Evolutionary conservation across 2,329 filamentous ascomycete genomes (phyloP).

Genomic region (Metarhizium brunneum): DNA sequence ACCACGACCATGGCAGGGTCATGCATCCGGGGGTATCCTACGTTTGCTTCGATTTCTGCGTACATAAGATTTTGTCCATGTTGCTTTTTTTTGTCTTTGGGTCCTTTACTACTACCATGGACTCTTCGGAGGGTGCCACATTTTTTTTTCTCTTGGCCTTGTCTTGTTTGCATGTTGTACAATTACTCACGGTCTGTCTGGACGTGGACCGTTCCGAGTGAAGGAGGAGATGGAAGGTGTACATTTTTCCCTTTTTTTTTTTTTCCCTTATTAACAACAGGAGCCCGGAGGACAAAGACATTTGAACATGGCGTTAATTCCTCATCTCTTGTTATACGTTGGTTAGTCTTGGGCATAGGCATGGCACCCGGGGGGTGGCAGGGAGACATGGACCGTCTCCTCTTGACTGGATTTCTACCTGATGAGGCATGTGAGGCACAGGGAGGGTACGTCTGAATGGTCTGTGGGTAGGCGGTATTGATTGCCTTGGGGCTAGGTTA

Average conservation of each 20-base stretch:
- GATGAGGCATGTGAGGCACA: background rate
- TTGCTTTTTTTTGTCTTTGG: background rate
- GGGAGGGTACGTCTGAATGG: background rate
- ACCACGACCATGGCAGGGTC: background rate
- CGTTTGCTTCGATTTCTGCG: background rate
- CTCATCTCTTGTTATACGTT: background rate
- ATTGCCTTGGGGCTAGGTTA: background rate
- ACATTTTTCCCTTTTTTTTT: background rate
- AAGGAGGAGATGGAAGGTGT: background rate
- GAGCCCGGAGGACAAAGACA: background rate
- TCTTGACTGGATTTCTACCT: background rate
- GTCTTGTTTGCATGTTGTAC: conserved; percentile 4
- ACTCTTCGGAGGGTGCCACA: too few species aligned
- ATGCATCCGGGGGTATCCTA: background rate
- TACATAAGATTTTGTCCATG: background rate
- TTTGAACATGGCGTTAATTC: conserved; percentile 1
- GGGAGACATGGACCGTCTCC: background rate
- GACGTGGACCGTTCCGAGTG: background rate
- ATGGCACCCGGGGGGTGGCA: background rate
- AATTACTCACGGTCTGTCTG: background rate
- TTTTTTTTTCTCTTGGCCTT: background rate
- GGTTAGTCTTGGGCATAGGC: background rate
- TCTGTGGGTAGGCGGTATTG: background rate
- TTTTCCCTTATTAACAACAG: background rate
- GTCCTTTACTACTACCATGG: background rate